These are phyloP conservation scores for Aspergillus asperescens DNA, from an alignment of 495 filamentous ascomycete species.

Conservation along the genomic window DNA sequence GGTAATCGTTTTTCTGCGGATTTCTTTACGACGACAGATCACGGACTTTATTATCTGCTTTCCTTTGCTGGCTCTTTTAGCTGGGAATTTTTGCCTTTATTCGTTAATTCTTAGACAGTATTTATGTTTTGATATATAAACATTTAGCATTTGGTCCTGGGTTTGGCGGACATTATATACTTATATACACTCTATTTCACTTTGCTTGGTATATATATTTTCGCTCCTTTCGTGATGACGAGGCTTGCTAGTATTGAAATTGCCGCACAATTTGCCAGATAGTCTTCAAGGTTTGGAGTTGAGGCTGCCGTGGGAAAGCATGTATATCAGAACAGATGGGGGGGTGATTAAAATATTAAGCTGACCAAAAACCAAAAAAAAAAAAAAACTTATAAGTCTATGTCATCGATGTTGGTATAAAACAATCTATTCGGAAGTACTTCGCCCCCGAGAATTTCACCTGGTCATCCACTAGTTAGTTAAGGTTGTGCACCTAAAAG, in stretches of 20 bases:
- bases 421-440: background rate
- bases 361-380: no score
- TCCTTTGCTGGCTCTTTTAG: constrained; percentile 6
- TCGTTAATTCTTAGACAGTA: constrained; percentile 9
- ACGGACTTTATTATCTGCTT: constrained; percentile 13
- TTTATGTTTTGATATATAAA: constrained; percentile 15
- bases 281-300: no score
- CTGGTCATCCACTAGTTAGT: background rate
- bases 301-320: no score
- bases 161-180: constrained; percentile 12
- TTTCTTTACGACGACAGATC: constrained; percentile 10
- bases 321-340: no score
- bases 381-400: background rate
- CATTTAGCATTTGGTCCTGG: constrained; percentile 8
- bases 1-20: constrained; percentile 9
- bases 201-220: background rate
- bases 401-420: background rate
- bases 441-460: background rate
- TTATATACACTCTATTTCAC: constrained; percentile 1
- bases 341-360: no score
- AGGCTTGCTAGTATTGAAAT: background rate
- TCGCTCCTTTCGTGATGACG: background rate
- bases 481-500: background rate
- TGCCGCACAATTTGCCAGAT: no score
- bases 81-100: background rate